These are phyloP conservation scores for Sporothrix brasiliensis DNA, from an alignment of 2,329 filamentous ascomycete genomes.

Conservation along the genomic window DNA sequence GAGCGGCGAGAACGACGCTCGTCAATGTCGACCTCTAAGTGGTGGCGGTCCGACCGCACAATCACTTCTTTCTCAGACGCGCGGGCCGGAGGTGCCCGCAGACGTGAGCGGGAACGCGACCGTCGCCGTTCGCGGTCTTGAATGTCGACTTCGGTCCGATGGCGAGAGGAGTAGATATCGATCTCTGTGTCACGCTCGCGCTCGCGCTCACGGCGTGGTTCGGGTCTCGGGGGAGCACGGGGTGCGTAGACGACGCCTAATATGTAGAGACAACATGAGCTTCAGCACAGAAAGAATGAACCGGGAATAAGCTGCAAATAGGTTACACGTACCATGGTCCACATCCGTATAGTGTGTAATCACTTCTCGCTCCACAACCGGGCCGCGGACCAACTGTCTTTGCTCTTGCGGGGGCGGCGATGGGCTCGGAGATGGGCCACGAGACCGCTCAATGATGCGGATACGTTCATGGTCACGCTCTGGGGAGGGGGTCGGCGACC, in stretches of 20 bases:
- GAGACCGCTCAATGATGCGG: conserved; percentile 55
- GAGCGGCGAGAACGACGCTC: conserved; percentile 39
- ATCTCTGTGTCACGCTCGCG: conserved; percentile 61
- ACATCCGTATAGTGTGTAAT: conserved; percentile 87
- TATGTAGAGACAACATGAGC: not conserved
- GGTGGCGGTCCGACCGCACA: conserved; percentile 60
- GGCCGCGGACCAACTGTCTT: conserved; percentile 69
- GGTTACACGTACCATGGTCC: conserved; percentile 71
- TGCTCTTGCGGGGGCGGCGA: conserved; percentile 55
- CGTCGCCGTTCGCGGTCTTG: conserved; percentile 49
- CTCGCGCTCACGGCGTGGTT: conserved; percentile 40
- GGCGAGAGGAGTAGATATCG: conserved; percentile 60
- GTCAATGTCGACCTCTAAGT: conserved; percentile 51
- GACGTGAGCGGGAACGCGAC: conserved; percentile 45
- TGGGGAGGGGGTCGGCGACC: conserved; percentile 49
- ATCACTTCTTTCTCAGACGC: conserved; percentile 66
- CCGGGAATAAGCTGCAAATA: not conserved
- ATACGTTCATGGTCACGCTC: conserved; percentile 50
- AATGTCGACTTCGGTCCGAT: conserved; percentile 62
- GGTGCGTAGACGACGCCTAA: conserved; percentile 54
- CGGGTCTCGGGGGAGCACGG: conserved; percentile 53
- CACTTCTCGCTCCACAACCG: conserved; percentile 83
- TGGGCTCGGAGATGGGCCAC: conserved; percentile 50
- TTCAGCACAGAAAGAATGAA: not conserved
- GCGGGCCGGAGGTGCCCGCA: conserved; percentile 44